phyloP scores from a whole-genome alignment of 768 basidiomycete species.

The Leccinum olivaceopallidum region DNA sequence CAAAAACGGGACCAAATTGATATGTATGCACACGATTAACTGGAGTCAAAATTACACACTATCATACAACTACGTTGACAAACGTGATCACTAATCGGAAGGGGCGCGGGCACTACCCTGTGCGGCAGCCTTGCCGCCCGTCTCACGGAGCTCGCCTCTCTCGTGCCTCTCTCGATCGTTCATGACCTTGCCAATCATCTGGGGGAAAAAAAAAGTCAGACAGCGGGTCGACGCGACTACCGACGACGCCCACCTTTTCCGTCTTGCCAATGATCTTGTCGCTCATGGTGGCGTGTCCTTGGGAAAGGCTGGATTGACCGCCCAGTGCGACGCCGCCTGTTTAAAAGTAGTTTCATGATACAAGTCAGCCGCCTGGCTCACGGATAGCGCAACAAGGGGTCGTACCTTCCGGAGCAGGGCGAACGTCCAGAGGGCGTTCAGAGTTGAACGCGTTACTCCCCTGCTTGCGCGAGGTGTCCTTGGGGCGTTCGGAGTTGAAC shows the following conservation, averaged over 20 bases:
- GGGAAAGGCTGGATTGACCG: conserved; percentile 22
- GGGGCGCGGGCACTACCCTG: conserved; percentile 41
- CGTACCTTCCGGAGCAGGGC: conserved; percentile 37
- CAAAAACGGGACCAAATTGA: background rate
- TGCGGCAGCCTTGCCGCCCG: conserved; percentile 50
- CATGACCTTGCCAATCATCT: conserved; percentile 53
- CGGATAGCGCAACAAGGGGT: background rate
- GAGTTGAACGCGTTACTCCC: conserved; percentile 31
- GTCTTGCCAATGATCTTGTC: conserved; percentile 63
- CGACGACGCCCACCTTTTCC: conserved; percentile 45
- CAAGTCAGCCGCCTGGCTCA: background rate
- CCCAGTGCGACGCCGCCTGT: conserved; percentile 28
- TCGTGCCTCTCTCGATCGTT: conserved; percentile 52
- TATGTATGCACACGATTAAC: background rate
- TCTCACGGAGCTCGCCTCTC: conserved; percentile 56
- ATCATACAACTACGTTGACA: background rate
- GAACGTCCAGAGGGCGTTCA: conserved; percentile 38
- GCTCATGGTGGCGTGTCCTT: conserved; percentile 42
- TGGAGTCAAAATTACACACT: background rate
- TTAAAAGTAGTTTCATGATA: background rate
- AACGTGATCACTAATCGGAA: conserved; percentile 34
- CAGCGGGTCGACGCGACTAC: background rate
- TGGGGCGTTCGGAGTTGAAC: conserved; percentile 33
- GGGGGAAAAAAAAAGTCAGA: conserved; percentile 1
- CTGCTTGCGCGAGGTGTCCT: background rate